Evolutionary conservation across 2,329 filamentous ascomycete genomes (phyloP).

Genomic region (Rutstroemia sp.): DNA sequence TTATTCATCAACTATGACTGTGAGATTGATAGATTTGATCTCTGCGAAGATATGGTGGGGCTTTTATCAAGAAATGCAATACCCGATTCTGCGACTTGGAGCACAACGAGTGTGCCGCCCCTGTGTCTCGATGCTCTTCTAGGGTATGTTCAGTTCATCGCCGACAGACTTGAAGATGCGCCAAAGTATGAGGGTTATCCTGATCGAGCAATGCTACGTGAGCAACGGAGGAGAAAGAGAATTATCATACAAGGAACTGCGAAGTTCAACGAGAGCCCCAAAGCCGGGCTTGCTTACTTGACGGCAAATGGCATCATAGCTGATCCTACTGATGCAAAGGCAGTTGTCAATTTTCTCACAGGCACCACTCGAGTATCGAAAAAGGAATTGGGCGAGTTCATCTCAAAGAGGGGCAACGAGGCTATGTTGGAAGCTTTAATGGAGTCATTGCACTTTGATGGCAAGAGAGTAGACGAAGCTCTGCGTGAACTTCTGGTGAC

Average conservation of each 20-base stretch:
- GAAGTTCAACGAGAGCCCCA: slow-evolving; percentile 94
- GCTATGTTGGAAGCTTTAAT: slow-evolving; percentile 78
- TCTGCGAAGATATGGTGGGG: slow-evolving; percentile 94
- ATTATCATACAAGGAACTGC: slow-evolving; percentile 79
- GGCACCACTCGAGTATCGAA: slow-evolving; percentile 86
- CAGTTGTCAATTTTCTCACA: slow-evolving; percentile 79
- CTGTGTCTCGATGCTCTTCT: slow-evolving; percentile 88
- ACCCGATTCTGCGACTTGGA: slow-evolving; percentile 97
- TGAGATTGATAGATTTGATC: slow-evolving; percentile 80
- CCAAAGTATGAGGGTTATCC: slow-evolving; percentile 59
- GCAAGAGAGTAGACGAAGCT: slow-evolving; percentile 84
- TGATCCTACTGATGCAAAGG: slow-evolving; percentile 63
- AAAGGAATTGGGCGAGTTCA: slow-evolving; percentile 80
- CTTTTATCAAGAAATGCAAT: slow-evolving; percentile 89
- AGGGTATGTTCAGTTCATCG: slow-evolving; percentile 85
- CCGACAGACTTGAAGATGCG: slow-evolving; percentile 71
- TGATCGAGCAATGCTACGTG: slow-evolving; percentile 54
- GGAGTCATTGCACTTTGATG: slow-evolving; percentile 77
- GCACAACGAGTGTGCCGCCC: slow-evolving; percentile 94
- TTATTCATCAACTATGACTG: slow-evolving; percentile 98
- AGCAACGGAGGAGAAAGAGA: slow-evolving; percentile 73
- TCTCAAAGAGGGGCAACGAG: slow-evolving; percentile 88
- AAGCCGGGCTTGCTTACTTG: slow-evolving; percentile 79
- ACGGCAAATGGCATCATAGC: slow-evolving; percentile 80
- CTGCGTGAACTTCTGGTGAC: slow-evolving; percentile 79